A percentile compares a stretch with the other conserved stretches of the same genome.
Conservation (phyloP, 1,139 yeast genomes). For the Yamadazyma diospyri region DNA sequence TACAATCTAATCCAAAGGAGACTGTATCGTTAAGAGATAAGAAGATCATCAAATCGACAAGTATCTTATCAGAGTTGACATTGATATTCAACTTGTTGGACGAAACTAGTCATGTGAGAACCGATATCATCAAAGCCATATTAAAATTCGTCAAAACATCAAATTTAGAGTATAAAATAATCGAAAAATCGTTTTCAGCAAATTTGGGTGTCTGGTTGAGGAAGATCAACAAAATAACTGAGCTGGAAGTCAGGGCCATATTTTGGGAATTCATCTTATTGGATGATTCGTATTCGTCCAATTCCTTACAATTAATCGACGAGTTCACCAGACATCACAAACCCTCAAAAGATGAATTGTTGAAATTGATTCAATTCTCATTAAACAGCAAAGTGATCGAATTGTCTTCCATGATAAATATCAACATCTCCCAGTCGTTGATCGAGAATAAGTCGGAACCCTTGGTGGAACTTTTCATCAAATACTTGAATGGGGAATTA, state of each 20-base stretch:
- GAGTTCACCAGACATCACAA: conserved; percentile 28
- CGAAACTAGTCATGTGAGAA: conserved; percentile 29
- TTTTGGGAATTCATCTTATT: conserved; percentile 42
- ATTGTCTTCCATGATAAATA: conserved; percentile 42
- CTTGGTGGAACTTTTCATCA: conserved; percentile 26
- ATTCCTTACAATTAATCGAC: conserved; percentile 37
- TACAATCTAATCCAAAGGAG: conserved; percentile 33
- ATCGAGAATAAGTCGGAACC: conserved; percentile 19
- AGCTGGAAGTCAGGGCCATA: conserved; percentile 24
- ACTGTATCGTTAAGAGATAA: conserved; percentile 47
- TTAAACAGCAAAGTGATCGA: conserved; percentile 42
- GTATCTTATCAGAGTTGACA: conserved; percentile 41
- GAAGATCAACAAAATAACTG: conserved; percentile 25
- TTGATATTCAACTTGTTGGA: conserved; percentile 45
- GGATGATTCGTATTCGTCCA: conserved; percentile 27
- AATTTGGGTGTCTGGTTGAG: conserved; percentile 38
- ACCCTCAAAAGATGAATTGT: conserved; percentile 27
- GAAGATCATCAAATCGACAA: conserved; percentile 42
- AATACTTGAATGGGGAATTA: conserved; percentile 38
- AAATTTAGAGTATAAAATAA: conserved; percentile 30
- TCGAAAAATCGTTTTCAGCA: conserved; percentile 35
- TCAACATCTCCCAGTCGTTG: conserved; percentile 35
- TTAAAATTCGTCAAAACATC: conserved; percentile 31
- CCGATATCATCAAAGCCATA: conserved; percentile 30
- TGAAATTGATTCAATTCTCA: conserved; percentile 33